These are phyloP conservation scores for Amaranthus palmeri DNA, from an alignment of 148 eudicot genomes.

Conservation along the genomic window DNA sequence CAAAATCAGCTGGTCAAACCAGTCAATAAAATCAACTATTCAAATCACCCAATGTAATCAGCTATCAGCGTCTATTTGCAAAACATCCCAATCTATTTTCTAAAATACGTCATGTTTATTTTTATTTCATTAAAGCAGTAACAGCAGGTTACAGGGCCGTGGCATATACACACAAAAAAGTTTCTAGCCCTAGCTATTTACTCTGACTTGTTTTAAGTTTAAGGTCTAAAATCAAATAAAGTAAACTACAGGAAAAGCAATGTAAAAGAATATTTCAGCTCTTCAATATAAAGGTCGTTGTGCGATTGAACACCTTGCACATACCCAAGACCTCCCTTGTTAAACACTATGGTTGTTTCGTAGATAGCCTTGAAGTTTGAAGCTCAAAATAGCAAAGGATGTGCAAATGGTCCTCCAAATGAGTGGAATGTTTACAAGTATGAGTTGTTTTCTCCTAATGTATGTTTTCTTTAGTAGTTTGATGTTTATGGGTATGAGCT, in stretches of 20 bases:
- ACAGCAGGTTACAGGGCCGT: neutral
- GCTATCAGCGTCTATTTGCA: no score
- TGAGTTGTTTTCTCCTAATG: neutral
- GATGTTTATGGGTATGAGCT: slow-evolving; percentile 4
- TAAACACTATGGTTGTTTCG: neutral
- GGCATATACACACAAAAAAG: no score
- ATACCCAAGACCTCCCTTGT: no score
- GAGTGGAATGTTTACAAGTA: slow-evolving; percentile 97
- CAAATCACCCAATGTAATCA: no score
- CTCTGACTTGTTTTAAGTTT: no score
- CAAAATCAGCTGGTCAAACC: no score
- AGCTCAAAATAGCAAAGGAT: slow-evolving; percentile 80
- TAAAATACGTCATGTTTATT: neutral
- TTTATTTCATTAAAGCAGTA: no score
- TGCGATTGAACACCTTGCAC: no score
- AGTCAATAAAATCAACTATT: no score
- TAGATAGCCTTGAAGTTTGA: slow-evolving; percentile 90
- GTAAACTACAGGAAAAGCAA: neutral
- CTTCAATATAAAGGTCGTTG: no score
- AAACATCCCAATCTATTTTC: neutral
- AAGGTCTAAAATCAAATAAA: no score
- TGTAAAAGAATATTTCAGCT: neutral
- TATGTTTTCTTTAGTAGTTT: neutral
- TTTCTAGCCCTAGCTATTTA: no score
- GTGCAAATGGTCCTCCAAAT: slow-evolving; percentile 82